Percentiles rank a stretch among this genome's conserved stretches.
These are phyloP conservation scores for Lasiosphaeriaceae sp. DNA, from an alignment of 495 filamentous ascomycete genomes.

Conservation along the genomic window DNA sequence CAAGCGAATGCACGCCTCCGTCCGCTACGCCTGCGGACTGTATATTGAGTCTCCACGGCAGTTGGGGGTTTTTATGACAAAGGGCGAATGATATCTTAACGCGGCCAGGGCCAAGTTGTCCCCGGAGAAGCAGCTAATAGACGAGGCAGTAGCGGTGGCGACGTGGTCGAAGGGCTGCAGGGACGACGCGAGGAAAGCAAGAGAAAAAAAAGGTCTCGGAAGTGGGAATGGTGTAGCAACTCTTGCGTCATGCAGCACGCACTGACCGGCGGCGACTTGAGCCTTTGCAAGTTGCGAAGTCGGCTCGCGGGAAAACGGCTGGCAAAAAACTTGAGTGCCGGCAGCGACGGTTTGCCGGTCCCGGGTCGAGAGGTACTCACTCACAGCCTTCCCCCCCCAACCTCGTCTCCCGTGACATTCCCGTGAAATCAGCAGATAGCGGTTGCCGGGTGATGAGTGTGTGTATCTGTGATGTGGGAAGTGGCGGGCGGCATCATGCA, in stretches of 20 bases:
- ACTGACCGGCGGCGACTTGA: no score
- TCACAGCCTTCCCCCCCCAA: no score
- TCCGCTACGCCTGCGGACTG: slow-evolving; percentile 5
- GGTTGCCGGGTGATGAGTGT: no score
- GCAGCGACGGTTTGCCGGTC: no score
- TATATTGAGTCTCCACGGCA: slow-evolving; percentile 13
- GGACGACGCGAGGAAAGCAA: not conserved
- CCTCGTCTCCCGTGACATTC: no score
- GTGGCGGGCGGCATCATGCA: not conserved
- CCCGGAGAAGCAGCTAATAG: not conserved
- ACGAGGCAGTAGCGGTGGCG: not conserved
- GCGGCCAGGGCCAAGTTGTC: slow-evolving; percentile 1
- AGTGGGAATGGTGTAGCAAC: slow-evolving; percentile 2
- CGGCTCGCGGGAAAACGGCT: no score
- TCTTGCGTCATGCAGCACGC: not conserved
- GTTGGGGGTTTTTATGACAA: slow-evolving; percentile 26
- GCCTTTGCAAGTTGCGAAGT: no score
- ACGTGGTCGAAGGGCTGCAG: not conserved
- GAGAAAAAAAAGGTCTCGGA: slow-evolving; percentile 13
- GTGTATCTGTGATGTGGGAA: not conserved
- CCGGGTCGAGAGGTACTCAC: no score
- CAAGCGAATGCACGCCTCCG: slow-evolving; percentile 23
- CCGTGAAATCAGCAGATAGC: no score
- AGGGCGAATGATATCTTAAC: slow-evolving; percentile 3
- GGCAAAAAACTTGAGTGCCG: no score